Percentiles rank a stretch among this genome's conserved stretches.
phyloP scores from a whole-genome alignment of 2,329 filamentous ascomycete genomes.

The Elsinoe batatas region DNA sequence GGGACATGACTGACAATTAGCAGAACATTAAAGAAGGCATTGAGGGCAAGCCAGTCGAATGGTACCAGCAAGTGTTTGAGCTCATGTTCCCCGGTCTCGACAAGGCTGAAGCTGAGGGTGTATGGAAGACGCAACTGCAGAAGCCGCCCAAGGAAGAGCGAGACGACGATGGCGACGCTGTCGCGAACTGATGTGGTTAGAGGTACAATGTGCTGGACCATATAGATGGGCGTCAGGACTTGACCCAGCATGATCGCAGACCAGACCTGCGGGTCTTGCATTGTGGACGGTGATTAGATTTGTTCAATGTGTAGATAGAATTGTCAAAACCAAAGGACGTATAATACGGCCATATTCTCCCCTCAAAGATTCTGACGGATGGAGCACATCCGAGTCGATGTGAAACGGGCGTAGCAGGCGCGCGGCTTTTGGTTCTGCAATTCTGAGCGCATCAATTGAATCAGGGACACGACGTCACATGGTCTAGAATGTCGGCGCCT shows the following conservation, averaged over 20 bases:
- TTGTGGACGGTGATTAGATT: background rate
- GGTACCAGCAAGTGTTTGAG: slow-evolving; percentile 91
- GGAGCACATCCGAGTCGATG: background rate
- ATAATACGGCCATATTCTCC: background rate
- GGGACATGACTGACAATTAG: background rate
- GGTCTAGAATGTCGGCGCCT: background rate
- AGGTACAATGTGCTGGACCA: background rate
- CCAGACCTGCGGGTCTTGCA: background rate
- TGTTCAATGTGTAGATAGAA: slow-evolving; percentile 4
- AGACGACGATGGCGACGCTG: slow-evolving; percentile 19
- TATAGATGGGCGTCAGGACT: background rate
- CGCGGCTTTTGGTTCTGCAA: background rate
- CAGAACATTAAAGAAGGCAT: slow-evolving; percentile 98
- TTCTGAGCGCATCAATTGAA: background rate
- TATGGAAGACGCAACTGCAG: slow-evolving; percentile 57
- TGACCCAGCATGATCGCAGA: background rate
- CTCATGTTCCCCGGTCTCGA: slow-evolving; percentile 80
- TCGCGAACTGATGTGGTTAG: background rate
- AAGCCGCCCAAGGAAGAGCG: slow-evolving; percentile 46
- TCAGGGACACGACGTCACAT: slow-evolving; percentile 9
- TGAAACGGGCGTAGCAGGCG: slow-evolving; percentile 8
- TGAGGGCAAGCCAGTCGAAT: slow-evolving; percentile 78
- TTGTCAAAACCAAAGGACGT: background rate
- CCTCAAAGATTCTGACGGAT: background rate
- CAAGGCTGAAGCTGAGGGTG: slow-evolving; percentile 56